Base-by-base conservation (phyloP, 2,329 filamentous ascomycete genomes). In the Alternaria burnsii region DNA sequence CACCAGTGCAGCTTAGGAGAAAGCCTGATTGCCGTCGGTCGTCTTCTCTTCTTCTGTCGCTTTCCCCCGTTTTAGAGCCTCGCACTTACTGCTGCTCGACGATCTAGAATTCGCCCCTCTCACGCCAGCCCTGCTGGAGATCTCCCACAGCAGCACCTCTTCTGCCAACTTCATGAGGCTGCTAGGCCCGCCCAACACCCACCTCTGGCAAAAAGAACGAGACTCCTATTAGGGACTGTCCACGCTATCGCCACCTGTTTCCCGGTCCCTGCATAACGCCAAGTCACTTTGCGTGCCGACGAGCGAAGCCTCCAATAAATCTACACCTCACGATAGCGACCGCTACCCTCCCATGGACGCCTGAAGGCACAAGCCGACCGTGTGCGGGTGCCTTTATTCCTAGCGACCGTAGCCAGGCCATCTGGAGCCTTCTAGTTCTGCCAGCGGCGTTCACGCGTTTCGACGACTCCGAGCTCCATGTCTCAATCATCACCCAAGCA, bases 401-500 rank as follows among this genome's bases (percentile, higher is more conserved):
- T 61, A 55, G 56, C 44, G 28, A 32, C 10, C 47, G 20, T 47
- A 30, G 12, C 28, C 41, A 56, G 53, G 50, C 46, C 42, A 24
- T 50, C 38, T 34, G 24, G 28, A 20, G 16, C n/a, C n/a, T 50
- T 20, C 28, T 40, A 18, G 26, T 22, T 22, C n/a, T 22, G 26
- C 20, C 24, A 14, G 40, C 18, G 32, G 26, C 47, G 32, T 58
- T n/a, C 32, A 34, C 55, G 20, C 52, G 55, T 30, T 11, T 57
- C 50, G 18, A 52, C 48, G 34, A 30, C n/a, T 18, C 18, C 26
- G 26, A 34, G 46, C 58, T 54, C 60, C 65, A 76, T 76, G 73
- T 68, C 72, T 70, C 66, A 71, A 71, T 47, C 69, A 71, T 47
- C 69, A 70, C 59, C 66, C 32, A 40, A 48, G 16, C 64, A 69